Evolutionary conservation across 106 monocot genomes (phyloP), one percentile per base, ranked within the genome.

Genomic region (Dactylorhiza incarnata): DNA sequence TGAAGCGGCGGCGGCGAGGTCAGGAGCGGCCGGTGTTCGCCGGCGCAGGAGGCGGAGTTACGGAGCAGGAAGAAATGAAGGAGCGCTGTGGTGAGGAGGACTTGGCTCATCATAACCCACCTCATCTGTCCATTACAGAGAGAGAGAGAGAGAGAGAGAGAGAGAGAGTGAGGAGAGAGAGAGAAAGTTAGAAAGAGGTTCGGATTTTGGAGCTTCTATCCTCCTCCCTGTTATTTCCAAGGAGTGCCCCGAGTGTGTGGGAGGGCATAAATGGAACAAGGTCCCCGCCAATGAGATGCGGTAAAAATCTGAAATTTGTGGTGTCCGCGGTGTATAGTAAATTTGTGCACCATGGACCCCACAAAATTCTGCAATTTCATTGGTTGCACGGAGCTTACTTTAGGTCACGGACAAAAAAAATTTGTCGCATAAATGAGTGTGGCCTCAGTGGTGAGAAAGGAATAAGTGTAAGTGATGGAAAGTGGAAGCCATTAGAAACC

Each of bases 361-460:
- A n/a, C n/a, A n/a, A n/a, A n/a, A n/a, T n/a, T n/a, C n/a, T n/a
- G n/a, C n/a, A n/a, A n/a, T n/a, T n/a, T n/a, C n/a, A n/a, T n/a
- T n/a, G n/a, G n/a, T n/a, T n/a, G n/a, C n/a, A n/a, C n/a, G n/a
- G n/a, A n/a, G n/a, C n/a, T n/a, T n/a, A n/a, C n/a, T n/a, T n/a
- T n/a, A n/a, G n/a, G n/a, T n/a, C n/a, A n/a, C n/a, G n/a, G n/a
- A n/a, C n/a, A n/a, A n/a, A n/a, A n/a, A n/a, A n/a, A n/a, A n/a
- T n/a, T n/a, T n/a, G n/a, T n/a, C n/a, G n/a, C 20, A 71, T 71
- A 71, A 71, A 48, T 71, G 71, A 71, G 71, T 5, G 71, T 22
- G 37, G 48, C 71, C 47, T 48, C 22, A 37, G 45, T 44, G 12
- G 44, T 68, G 44, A 11, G 44, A 68, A 68, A 45, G 45, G 26